A percentile compares a stretch with the other conserved stretches of the same genome.
phyloP scores from a whole-genome alignment of 352 stramenopile genomes.

The Blastocystis sp. region DNA sequence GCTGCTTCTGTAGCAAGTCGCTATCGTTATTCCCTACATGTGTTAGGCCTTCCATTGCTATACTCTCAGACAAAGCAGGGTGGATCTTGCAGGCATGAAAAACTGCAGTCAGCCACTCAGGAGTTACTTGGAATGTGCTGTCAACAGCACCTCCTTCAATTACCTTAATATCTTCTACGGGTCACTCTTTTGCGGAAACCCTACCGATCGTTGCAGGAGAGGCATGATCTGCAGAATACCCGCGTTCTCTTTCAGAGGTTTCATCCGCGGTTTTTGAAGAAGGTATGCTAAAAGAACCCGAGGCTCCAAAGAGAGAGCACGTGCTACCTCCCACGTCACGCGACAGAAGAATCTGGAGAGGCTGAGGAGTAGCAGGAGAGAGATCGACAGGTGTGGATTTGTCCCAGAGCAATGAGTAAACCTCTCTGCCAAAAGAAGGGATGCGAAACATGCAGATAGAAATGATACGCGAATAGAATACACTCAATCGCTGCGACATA shows the following conservation, averaged over 20 bases:
- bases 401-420: conserved; percentile 31
- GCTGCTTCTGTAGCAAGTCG: conserved; percentile 27
- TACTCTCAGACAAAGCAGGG: background rate
- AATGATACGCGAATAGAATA: conserved; percentile 57
- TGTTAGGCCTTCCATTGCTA: background rate
- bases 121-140: background rate
- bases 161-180: conserved; percentile 19
- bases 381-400: background rate
- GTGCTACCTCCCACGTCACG: background rate
- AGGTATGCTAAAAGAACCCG: background rate
- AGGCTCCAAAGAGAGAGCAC: conserved; percentile 10
- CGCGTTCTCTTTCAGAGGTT: background rate
- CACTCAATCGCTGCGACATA: conserved; percentile 42
- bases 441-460: conserved; percentile 59
- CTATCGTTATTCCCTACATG: background rate
- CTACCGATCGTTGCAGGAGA: conserved; percentile 38
- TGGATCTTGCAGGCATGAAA: conserved; percentile 42
- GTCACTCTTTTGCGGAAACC: background rate
- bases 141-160: conserved; percentile 17
- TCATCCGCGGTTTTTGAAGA: background rate
- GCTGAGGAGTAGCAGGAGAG: background rate
- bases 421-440: conserved; percentile 43
- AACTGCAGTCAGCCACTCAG: conserved; percentile 5
- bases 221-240: background rate
- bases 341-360: background rate